phyloP scores from a whole-genome alignment of 2,329 filamentous ascomycete genomes.

The Aspergillus sp. region DNA sequence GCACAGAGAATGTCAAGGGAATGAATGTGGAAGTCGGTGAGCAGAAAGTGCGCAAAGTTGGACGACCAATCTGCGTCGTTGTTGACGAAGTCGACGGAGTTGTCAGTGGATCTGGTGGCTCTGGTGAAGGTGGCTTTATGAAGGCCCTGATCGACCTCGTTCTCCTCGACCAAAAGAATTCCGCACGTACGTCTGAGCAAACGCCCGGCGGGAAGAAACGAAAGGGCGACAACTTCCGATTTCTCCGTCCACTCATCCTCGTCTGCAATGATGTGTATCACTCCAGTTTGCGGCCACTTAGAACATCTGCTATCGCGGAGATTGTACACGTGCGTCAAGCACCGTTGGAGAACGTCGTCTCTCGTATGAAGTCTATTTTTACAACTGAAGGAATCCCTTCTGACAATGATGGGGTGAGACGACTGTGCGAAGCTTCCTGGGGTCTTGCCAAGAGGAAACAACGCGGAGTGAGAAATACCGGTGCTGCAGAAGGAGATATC shows the following conservation, averaged over 20 bases:
- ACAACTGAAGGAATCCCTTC: conserved; percentile 84
- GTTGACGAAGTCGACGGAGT: conserved; percentile 98
- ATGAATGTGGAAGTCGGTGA: conserved; percentile 50
- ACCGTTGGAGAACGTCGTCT: conserved; percentile 79
- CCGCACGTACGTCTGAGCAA: conserved; percentile 33
- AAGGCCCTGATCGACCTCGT: conserved; percentile 92
- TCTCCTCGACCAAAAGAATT: conserved; percentile 80
- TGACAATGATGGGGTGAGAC: conserved; percentile 84
- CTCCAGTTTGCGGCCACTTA: conserved; percentile 77
- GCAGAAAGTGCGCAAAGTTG: conserved; percentile 64
- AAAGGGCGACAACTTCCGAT: conserved; percentile 81
- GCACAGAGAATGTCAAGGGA: conserved; percentile 87
- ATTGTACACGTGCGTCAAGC: conserved; percentile 90
- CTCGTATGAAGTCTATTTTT: conserved; percentile 79
- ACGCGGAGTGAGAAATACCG: conserved; percentile 42
- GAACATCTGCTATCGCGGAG: conserved; percentile 83
- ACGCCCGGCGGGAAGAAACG: conserved; percentile 45
- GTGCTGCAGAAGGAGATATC: conserved; percentile 56
- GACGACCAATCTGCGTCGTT: conserved; percentile 85
- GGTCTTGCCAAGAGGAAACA: conserved; percentile 62
- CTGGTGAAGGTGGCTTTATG: conserved; percentile 90
- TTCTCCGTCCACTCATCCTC: conserved; percentile 84
- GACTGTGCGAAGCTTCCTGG: conserved; percentile 65
- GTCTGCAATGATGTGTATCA: conserved; percentile 99
- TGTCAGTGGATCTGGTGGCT: conserved; percentile 71